Percentiles rank a stretch among this genome's conserved stretches.
phyloP scores from a whole-genome alignment of 352 stramenopile species.

The Phytophthora pisi region DNA sequence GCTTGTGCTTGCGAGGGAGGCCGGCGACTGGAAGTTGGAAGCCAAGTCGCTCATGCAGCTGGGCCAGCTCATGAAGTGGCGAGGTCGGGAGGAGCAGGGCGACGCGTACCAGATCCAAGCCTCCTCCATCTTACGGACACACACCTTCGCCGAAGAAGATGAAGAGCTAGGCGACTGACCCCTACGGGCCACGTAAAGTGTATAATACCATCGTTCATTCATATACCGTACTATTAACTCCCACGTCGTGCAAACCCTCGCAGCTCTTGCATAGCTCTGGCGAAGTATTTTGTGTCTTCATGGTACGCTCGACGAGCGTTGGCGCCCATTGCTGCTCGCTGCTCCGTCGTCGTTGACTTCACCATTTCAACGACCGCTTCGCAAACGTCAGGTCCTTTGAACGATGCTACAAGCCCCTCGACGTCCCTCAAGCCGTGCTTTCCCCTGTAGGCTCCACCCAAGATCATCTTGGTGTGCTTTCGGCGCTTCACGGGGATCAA shows the following conservation, averaged over 20 bases:
- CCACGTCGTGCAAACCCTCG: conserved; percentile 30
- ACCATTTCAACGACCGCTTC: conserved; percentile 32
- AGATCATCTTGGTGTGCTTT: conserved; percentile 17
- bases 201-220: background rate
- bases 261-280: conserved; percentile 43
- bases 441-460: conserved; percentile 31
- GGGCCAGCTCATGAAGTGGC: conserved; percentile 82
- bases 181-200: too few relatives aligned
- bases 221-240: background rate
- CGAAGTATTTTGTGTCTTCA: conserved; percentile 55
- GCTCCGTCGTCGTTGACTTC: conserved; percentile 28
- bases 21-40: conserved; percentile 67
- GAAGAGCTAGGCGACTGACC: conserved; percentile 24
- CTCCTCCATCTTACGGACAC: conserved; percentile 51
- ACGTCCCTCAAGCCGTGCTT: conserved; percentile 32
- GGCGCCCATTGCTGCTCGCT: conserved; percentile 35
- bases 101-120: conserved; percentile 60
- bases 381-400: conserved; percentile 19
- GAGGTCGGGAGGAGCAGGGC: conserved; percentile 49
- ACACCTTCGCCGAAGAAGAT: conserved; percentile 56
- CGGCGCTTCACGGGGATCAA: conserved; percentile 14
- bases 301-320: conserved; percentile 47
- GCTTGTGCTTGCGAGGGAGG: conserved; percentile 45
- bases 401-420: conserved; percentile 31
- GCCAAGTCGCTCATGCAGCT: conserved; percentile 68